Percentiles rank a stretch among this genome's conserved stretches.
phyloP scores from a whole-genome alignment of 176 grass and related monocot species.

The Triticum dicoccoides region DNA sequence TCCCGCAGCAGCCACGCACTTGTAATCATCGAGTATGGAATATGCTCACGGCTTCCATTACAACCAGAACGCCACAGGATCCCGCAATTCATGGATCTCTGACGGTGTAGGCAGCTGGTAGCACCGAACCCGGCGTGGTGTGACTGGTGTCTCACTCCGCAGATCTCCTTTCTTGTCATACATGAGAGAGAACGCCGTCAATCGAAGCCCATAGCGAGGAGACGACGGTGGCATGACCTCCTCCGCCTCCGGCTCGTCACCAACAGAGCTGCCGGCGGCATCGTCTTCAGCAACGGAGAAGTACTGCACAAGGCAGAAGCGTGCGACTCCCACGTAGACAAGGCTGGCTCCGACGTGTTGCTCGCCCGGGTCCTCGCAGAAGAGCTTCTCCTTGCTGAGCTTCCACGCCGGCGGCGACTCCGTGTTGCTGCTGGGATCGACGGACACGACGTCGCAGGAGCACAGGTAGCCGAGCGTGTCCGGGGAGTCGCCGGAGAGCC shows the following conservation, averaged over 20 bases:
- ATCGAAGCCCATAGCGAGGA: background rate
- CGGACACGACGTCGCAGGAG: background rate
- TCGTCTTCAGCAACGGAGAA: background rate
- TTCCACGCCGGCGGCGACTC: background rate
- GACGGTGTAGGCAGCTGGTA: background rate
- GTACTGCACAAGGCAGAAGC: constrained; percentile 11
- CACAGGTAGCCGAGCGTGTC: background rate
- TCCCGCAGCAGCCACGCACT: no score
- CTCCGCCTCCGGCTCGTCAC: no score
- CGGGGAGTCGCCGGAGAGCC: background rate
- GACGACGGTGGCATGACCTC: background rate
- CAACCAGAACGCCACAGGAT: background rate
- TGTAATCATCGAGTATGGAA: no score
- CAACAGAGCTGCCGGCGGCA: background rate
- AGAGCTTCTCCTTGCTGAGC: constrained; percentile 8
- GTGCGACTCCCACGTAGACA: background rate
- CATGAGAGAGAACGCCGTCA: background rate
- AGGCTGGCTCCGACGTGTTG: background rate
- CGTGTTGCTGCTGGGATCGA: background rate
- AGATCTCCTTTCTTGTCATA: background rate
- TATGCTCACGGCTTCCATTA: background rate
- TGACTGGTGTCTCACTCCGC: background rate
- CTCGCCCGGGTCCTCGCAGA: background rate
- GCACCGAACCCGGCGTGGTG: background rate
- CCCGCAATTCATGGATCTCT: background rate